Conservation (phyloP, 805 yeast species). For the Blastobotrys americana region DNA sequence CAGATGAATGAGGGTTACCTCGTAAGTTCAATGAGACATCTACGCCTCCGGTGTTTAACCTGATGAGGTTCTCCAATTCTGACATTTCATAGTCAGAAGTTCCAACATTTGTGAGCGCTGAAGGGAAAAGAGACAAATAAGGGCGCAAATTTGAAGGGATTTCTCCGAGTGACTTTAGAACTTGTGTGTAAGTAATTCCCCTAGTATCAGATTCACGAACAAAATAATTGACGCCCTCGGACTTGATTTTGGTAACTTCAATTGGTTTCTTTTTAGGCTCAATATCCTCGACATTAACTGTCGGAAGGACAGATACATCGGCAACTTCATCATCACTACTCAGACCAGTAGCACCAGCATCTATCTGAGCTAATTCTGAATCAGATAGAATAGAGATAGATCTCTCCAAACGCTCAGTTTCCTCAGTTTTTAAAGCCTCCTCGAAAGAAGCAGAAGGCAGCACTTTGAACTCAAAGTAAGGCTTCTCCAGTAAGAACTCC, state of each 20-base stretch:
- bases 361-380: constrained; percentile 45
- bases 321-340: constrained; percentile 57
- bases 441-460: constrained; percentile 57
- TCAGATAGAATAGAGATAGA: constrained; percentile 48
- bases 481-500: constrained; percentile 44
- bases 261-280: constrained; percentile 31
- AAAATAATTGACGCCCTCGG: constrained; percentile 15
- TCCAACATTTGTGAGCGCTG: constrained; percentile 82
- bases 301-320: constrained; percentile 74
- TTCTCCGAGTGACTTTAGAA: constrained; percentile 50
- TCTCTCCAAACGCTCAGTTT: constrained; percentile 41
- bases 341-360: constrained; percentile 65
- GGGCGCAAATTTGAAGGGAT: constrained; percentile 59
- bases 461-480: constrained; percentile 70
- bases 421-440: constrained; percentile 46
- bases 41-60: constrained; percentile 78
- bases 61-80: constrained; percentile 77
- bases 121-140: constrained; percentile 68
- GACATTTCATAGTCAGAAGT: constrained; percentile 64
- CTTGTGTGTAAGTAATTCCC: constrained; percentile 71
- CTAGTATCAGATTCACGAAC: constrained; percentile 31
- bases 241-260: constrained; percentile 13
- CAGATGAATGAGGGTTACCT: constrained; percentile 38
- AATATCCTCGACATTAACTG: constrained; percentile 68
- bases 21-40: constrained; percentile 45